Evolutionary conservation across 2,329 filamentous ascomycete genomes (phyloP), one percentile per base, ranked within the genome.

Genomic region (Sporothrix globosa): DNA sequence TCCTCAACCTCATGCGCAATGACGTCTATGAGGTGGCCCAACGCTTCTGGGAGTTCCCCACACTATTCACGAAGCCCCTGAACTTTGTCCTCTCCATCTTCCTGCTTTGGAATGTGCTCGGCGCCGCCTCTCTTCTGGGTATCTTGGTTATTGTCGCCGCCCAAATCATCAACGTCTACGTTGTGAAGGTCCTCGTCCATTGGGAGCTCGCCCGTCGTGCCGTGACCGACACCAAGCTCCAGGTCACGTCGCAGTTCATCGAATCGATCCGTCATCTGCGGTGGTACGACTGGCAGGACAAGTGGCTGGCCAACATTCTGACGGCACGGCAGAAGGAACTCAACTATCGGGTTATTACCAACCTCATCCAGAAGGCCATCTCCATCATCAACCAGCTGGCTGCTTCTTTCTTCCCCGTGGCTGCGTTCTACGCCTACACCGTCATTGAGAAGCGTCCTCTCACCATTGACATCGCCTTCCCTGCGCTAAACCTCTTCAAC

Each of bases 1-100:
- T 97, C 67, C 86, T 97, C 72, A 97, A 97, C 75, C 80, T 97
- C 2, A 91, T 97, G 83, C 89, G 92, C 65, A 89, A 86, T 71
- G 92, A 96, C 77, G 92, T 91, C 0, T 96, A 95, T 76, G 91
- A 94, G 77, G 88, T 95, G 52, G 87, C 92, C 2, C 92, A 95
- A 76, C 83, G 91, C 56, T 96, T 97, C 75, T 97, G 93, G 93
- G 93, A 97, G 72, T 91, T 96, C 68, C 86, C 91, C 1, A 83
- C 84, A n/a, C 82, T 97, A 1, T 82, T 96, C 53, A 90, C 90
- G 3, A 92, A 91, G 72, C 93, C 93, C 0, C 79, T 96, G 19
- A 91, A 91, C 71, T 85, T 95, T n/a, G 76, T 93, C 1, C 82
- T 97, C 4, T 91, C 92, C 0, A 85, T 92, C 14, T 81, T 88